Base-by-base conservation (phyloP, 73 alveolate species). In the Stentor coeruleus region DNA sequence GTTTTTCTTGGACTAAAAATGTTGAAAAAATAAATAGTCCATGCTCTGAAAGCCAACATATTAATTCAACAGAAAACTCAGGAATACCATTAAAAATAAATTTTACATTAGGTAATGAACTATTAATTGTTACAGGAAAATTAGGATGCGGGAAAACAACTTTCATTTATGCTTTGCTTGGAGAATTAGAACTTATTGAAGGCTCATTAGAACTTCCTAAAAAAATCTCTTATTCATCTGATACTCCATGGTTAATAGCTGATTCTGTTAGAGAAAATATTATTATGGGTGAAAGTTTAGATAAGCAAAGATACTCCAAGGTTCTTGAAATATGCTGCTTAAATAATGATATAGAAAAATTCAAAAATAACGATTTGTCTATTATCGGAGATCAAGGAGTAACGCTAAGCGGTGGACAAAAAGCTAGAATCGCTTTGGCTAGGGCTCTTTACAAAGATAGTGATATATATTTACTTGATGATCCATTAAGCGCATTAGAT, bases 381-480 rank as follows among this genome's bases (percentile, higher is more conserved):
- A 87, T 79, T 76, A 85, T 89, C 3, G 92, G 93, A 3, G 95
- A 89, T 82, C 85, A 85, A 80, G 94, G 94, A 26, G 88, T 85
- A 0, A 88, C 83, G 80, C 83, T 88, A 85, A 82, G 91, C 38
- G 94, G 94, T 37, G 94, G 94, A 0, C 91, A 88, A 84, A 88
- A 88, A 81, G 94, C 94, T 1, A 85, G 94, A 88, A 82, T 91
- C 59, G 76, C 84, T 83, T 59, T 92, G 38, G 97, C 97, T 2
- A 90, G 97, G 39, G 97, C 97, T 3, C 87, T 92, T n/a, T 92
- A 92, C 85, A 76, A 81, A 40, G 84, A 92, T 83, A 74, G 84
- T n/a, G 97, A 90, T 84, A 92, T 92, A n/a, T 75, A 79, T 66
- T 84, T 92, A 35, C 88, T 92, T 75, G 97, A 92, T 83, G 97